Conservation (phyloP, 2,329 filamentous ascomycete genomes). For the Neofusicoccum kwambonambiense region DNA sequence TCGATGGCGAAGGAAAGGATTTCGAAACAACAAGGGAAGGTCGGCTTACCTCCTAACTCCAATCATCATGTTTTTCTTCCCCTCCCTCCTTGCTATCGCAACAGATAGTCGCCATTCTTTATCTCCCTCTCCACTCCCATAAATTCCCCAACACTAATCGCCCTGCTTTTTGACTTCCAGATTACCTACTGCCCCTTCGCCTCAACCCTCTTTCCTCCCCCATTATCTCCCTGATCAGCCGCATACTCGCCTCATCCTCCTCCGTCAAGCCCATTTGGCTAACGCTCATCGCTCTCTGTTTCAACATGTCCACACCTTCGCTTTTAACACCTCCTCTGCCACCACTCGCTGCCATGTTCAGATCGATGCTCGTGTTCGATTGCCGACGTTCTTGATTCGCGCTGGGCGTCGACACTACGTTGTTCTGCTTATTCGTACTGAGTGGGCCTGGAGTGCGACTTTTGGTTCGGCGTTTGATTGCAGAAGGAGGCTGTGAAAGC, state of each 20-base stretch:
- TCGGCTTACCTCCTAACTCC: not conserved
- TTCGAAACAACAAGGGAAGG: not conserved
- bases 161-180: not conserved
- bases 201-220: slow-evolving; percentile 32
- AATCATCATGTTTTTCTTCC: not conserved
- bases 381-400: not conserved
- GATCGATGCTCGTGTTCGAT: slow-evolving; percentile 19
- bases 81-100: not conserved
- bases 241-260: slow-evolving; percentile 31
- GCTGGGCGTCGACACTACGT: not conserved
- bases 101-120: too few species aligned
- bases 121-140: not conserved
- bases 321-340: slow-evolving; percentile 21
- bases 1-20: not conserved
- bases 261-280: slow-evolving; percentile 23
- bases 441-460: slow-evolving; percentile 23
- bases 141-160: not conserved
- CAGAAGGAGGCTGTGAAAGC: slow-evolving; percentile 20
- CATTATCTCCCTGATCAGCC: slow-evolving; percentile 32
- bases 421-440: not conserved
- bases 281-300: slow-evolving; percentile 27
- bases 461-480: slow-evolving; percentile 25
- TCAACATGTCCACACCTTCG: slow-evolving; percentile 30
- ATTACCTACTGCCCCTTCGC: slow-evolving; percentile 18
- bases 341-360: slow-evolving; percentile 14